Conservation (phyloP, 2,329 filamentous ascomycete genomes). For the Xylaria sp. region DNA sequence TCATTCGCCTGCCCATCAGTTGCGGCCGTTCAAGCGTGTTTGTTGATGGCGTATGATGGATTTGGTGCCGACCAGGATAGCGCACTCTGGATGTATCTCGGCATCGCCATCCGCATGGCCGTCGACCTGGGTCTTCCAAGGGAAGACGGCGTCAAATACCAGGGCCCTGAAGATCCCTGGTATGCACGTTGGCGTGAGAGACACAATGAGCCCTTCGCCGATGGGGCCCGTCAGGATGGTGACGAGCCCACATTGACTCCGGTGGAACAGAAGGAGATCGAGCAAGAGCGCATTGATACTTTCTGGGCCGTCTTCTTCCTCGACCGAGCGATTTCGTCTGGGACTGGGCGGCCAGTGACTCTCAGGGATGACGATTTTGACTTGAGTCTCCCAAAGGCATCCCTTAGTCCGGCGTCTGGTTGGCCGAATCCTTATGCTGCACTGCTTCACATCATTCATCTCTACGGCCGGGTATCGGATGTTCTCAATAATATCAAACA, state of each 20-base stretch:
- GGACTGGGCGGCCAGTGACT: constrained; percentile 85
- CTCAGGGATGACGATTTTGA: constrained; percentile 88
- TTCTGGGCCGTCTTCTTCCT: constrained; percentile 93
- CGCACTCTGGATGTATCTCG: constrained; percentile 93
- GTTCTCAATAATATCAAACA: constrained; percentile 83
- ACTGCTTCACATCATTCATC: constrained; percentile 83
- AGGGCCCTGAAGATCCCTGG: constrained; percentile 64
- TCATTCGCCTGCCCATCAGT: constrained; percentile 85
- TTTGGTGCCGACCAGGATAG: constrained; percentile 91
- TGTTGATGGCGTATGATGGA: constrained; percentile 87
- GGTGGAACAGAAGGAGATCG: constrained; percentile 71
- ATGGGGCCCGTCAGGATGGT: constrained; percentile 54
- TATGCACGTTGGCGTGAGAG: constrained; percentile 59
- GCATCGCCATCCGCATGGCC: constrained; percentile 85
- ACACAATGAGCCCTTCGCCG: constrained; percentile 38
- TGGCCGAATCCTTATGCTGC: constrained; percentile 85
- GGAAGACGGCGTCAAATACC: constrained; percentile 75
- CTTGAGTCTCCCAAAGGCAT: constrained; percentile 71
- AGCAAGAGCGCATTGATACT: constrained; percentile 85
- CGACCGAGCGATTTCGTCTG: constrained; percentile 87
- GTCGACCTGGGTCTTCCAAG: constrained; percentile 86
- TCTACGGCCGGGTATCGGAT: constrained; percentile 87
- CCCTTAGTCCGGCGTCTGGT: constrained; percentile 65
- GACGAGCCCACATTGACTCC: constrained; percentile 57
- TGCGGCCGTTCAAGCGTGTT: constrained; percentile 83